A percentile compares a stretch with the other conserved stretches of the same genome.
These are phyloP conservation scores for Phaffia tasmanica DNA, from an alignment of 768 basidiomycete genomes.

Conservation along the genomic window DNA sequence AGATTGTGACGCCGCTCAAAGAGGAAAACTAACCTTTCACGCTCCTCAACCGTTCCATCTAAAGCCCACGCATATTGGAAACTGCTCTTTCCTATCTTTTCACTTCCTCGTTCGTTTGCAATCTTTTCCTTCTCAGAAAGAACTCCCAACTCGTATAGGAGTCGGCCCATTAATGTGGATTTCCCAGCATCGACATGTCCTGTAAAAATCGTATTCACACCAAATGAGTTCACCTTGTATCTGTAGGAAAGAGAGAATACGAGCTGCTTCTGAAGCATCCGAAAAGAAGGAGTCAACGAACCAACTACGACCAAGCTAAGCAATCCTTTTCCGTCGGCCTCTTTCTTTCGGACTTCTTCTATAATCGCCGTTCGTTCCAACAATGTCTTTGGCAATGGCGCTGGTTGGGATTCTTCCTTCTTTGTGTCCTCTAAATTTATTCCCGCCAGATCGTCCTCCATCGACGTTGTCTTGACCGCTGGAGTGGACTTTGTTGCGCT, in stretches of 20 bases:
- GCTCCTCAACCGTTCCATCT: conserved; percentile 83
- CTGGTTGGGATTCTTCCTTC: conserved; percentile 38
- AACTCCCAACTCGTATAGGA: conserved; percentile 82
- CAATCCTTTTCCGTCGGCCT: conserved; percentile 49
- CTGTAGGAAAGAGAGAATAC: not conserved
- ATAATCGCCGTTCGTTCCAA: conserved; percentile 70
- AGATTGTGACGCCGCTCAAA: not conserved
- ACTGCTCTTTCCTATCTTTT: conserved; percentile 79
- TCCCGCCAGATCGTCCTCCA: conserved; percentile 60
- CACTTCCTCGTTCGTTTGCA: conserved; percentile 79
- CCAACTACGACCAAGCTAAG: conserved; percentile 87
- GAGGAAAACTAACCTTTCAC: conserved; percentile 57
- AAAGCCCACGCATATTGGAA: conserved; percentile 98
- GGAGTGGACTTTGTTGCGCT: conserved; percentile 22
- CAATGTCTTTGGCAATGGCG: conserved; percentile 42
- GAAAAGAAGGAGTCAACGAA: conserved; percentile 36
- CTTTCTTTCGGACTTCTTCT: conserved; percentile 57
- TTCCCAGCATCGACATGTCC: conserved; percentile 99
- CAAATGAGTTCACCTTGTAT: conserved; percentile 5
- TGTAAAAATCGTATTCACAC: conserved; percentile 34
- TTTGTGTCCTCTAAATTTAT: conserved; percentile 49
- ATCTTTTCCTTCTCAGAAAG: conserved; percentile 72
- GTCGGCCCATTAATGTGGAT: conserved; percentile 88
- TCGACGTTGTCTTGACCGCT: conserved; percentile 40
- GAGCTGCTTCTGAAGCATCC: not conserved